Conservation (phyloP, 2,329 filamentous ascomycete species). For the Fusarium sp. region DNA sequence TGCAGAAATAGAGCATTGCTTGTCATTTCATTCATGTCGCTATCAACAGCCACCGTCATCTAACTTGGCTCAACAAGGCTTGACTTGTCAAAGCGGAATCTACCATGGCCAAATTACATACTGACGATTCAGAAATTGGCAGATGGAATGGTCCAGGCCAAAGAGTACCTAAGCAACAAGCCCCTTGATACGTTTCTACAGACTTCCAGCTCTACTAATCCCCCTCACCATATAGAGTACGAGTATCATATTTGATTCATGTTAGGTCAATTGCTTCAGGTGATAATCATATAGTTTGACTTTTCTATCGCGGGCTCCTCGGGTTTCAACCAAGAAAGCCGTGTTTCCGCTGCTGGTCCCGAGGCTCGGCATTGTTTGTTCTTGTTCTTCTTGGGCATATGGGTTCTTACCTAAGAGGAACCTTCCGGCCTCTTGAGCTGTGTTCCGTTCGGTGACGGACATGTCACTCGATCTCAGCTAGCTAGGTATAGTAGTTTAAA, state of each 20-base stretch:
- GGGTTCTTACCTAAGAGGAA: background rate
- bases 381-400: background rate
- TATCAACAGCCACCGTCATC: background rate
- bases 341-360: background rate
- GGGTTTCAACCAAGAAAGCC: background rate
- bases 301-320: background rate
- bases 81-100: background rate
- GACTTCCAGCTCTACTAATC: background rate
- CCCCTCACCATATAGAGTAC: background rate
- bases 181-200: background rate
- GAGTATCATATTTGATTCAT: background rate
- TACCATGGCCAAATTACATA: background rate
- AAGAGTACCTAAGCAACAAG: background rate
- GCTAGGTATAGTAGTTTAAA: background rate
- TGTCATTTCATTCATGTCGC: background rate
- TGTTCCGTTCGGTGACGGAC: background rate
- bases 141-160: constrained; percentile 11
- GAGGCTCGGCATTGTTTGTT: background rate
- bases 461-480: background rate
- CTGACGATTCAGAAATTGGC: background rate
- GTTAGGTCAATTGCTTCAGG: background rate
- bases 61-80: constrained; percentile 5
- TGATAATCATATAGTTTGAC: background rate
- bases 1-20: background rate
- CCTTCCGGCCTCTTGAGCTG: background rate